Percentiles rank a stretch among this genome's conserved stretches.
Evolutionary conservation across 78 protist species (phyloP).

Genomic region (Tieghemostelium lacteum): DNA sequence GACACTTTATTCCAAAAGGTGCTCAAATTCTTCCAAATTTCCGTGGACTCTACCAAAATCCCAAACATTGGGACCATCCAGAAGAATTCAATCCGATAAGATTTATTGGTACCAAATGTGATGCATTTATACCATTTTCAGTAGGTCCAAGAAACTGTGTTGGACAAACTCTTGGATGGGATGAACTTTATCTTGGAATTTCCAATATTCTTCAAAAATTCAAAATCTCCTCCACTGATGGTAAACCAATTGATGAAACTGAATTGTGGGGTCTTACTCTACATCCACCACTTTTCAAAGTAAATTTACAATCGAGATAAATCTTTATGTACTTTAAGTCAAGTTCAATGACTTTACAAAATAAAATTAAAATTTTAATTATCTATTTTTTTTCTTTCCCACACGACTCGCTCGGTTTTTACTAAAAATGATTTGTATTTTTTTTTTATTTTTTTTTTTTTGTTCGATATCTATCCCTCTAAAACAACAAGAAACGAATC

Average conservation of each 20-base stretch:
- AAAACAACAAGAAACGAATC: too few relatives aligned
- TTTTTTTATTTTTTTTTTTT: too few relatives aligned
- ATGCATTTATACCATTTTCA: constrained; percentile 22
- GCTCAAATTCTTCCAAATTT: constrained; percentile 10
- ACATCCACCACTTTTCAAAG: too few relatives aligned
- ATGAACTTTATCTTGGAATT: not conserved
- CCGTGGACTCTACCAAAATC: not conserved
- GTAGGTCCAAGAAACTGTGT: constrained; percentile 24
- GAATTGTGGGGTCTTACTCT: not conserved
- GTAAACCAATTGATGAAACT: constrained; percentile 25
- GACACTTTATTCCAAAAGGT: constrained; percentile 28
- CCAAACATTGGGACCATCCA: constrained; percentile 4
- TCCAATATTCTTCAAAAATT: constrained; percentile 26
- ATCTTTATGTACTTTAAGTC: too few relatives aligned
- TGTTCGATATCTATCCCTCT: too few relatives aligned
- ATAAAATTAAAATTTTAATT: too few relatives aligned
- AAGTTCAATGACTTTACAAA: too few relatives aligned
- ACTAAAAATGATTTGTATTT: too few relatives aligned
- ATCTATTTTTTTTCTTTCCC: too few relatives aligned
- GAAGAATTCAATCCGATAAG: constrained; percentile 29
- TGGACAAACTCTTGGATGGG: constrained; percentile 11
- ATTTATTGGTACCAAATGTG: not conserved
- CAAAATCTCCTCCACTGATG: not conserved
- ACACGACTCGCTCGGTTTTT: too few relatives aligned
- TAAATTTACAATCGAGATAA: too few relatives aligned